Conservation (phyloP, 768 basidiomycete genomes). For the Leccinum sublutescens region DNA sequence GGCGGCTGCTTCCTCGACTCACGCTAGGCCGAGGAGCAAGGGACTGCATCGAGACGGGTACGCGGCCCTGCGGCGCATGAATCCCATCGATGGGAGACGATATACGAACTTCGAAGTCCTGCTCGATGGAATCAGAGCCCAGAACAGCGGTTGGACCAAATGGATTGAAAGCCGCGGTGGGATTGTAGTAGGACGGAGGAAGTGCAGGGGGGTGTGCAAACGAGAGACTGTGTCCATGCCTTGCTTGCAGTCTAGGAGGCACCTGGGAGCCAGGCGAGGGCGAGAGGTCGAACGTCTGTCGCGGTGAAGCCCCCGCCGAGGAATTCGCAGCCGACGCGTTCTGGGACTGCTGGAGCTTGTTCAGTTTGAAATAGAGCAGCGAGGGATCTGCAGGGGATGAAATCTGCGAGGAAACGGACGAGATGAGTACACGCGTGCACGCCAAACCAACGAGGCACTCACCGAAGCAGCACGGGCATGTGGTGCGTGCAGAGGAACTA, state of each 20-base stretch:
- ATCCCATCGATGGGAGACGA: slow-evolving; percentile 34
- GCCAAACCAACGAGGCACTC: slow-evolving; percentile 34
- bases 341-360: slow-evolving; percentile 78
- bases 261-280: slow-evolving; percentile 49
- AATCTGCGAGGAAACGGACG: slow-evolving; percentile 47
- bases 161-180: slow-evolving; percentile 53
- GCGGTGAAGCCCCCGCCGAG: slow-evolving; percentile 57
- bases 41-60: slow-evolving; percentile 44
- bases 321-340: slow-evolving; percentile 50
- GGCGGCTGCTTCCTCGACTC: slow-evolving; percentile 49
- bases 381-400: slow-evolving; percentile 90
- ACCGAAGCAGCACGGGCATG: slow-evolving; percentile 86
- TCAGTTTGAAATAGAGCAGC: slow-evolving; percentile 75
- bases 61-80: slow-evolving; percentile 56
- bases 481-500: slow-evolving; percentile 63
- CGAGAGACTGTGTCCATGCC: slow-evolving; percentile 75
- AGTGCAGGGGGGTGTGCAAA: slow-evolving; percentile 52
- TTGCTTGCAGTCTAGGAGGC: slow-evolving; percentile 43
- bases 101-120: slow-evolving; percentile 23
- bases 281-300: slow-evolving; percentile 51
- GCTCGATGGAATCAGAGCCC: slow-evolving; percentile 47
- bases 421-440: slow-evolving; percentile 12
- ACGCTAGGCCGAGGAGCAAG: slow-evolving; percentile 42
- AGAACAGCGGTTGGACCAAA: slow-evolving; percentile 59
- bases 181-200: slow-evolving; percentile 35